phyloP scores from a whole-genome alignment of 1,139 yeast genomes.

The Komagataea norvegica region DNA sequence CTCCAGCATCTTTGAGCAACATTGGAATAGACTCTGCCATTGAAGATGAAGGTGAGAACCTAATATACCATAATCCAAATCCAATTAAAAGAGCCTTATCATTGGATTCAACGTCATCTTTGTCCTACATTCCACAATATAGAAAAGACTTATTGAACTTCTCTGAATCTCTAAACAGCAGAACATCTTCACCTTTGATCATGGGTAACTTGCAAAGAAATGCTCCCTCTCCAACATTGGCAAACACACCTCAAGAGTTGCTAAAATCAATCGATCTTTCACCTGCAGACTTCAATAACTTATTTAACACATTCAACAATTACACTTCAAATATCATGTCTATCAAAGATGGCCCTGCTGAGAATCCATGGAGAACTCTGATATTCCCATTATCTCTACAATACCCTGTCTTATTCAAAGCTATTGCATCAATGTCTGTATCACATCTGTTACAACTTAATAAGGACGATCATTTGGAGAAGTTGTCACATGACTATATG shows the following conservation, averaged over 20 bases:
- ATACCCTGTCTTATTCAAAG: conserved; percentile 54
- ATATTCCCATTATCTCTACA: conserved; percentile 51
- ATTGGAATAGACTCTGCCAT: conserved; percentile 8
- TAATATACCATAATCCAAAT: not conserved
- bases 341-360: conserved; percentile 56
- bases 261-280: conserved; percentile 6
- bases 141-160: conserved; percentile 18
- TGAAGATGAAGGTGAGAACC: conserved; percentile 8
- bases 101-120: conserved; percentile 15
- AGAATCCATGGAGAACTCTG: conserved; percentile 64
- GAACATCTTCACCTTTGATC: not conserved
- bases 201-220: not conserved
- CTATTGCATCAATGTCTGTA: conserved; percentile 61
- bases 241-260: conserved; percentile 1
- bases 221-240: not conserved
- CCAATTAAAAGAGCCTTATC: conserved; percentile 17
- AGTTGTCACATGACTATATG: conserved; percentile 55
- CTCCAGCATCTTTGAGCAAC: conserved; percentile 11
- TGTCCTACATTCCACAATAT: conserved; percentile 21
- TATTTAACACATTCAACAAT: conserved; percentile 36
- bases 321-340: conserved; percentile 62
- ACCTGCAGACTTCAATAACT: conserved; percentile 21
- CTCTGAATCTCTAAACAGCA: conserved; percentile 11
- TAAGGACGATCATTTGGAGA: conserved; percentile 40
- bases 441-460: conserved; percentile 46